phyloP scores from a whole-genome alignment of 2,329 filamentous ascomycete genomes.

The Trichoderma semiorbis region DNA sequence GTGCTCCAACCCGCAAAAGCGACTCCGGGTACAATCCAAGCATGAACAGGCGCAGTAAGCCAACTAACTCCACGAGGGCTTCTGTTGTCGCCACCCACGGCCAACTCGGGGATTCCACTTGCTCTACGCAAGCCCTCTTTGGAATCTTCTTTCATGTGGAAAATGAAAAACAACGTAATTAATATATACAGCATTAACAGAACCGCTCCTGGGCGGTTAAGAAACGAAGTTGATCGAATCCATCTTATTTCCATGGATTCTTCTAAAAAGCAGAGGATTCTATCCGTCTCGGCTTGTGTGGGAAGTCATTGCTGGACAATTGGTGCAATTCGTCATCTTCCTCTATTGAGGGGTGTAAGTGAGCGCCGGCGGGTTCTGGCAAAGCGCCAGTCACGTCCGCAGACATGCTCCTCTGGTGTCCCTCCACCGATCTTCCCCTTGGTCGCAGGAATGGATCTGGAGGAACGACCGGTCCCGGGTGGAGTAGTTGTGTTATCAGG shows the following conservation, averaged over 20 bases:
- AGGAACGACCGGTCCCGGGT: slow-evolving; percentile 44
- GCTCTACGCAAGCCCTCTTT: background rate
- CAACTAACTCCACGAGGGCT: background rate
- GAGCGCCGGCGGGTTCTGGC: slow-evolving; percentile 17
- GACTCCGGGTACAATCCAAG: background rate
- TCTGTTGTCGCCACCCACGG: background rate
- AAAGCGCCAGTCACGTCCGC: slow-evolving; percentile 21
- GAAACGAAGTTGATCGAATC: background rate
- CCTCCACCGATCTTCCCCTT: slow-evolving; percentile 18
- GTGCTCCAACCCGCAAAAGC: background rate
- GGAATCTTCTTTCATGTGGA: background rate
- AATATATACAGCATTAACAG: background rate
- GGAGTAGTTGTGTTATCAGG: slow-evolving; percentile 45
- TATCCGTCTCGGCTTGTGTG: slow-evolving; percentile 27
- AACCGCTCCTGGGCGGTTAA: background rate
- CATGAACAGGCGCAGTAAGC: background rate
- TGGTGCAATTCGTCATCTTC: slow-evolving; percentile 29
- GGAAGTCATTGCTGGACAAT: slow-evolving; percentile 23
- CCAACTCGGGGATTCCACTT: background rate
- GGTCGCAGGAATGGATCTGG: slow-evolving; percentile 25
- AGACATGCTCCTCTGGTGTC: slow-evolving; percentile 30
- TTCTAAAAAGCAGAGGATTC: slow-evolving; percentile 27
- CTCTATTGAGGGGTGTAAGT: slow-evolving; percentile 28
- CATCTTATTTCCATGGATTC: slow-evolving; percentile 18
- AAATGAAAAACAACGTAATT: background rate